phyloP scores from a whole-genome alignment of 768 basidiomycete species.

The Hysterangium stoloniferum region DNA sequence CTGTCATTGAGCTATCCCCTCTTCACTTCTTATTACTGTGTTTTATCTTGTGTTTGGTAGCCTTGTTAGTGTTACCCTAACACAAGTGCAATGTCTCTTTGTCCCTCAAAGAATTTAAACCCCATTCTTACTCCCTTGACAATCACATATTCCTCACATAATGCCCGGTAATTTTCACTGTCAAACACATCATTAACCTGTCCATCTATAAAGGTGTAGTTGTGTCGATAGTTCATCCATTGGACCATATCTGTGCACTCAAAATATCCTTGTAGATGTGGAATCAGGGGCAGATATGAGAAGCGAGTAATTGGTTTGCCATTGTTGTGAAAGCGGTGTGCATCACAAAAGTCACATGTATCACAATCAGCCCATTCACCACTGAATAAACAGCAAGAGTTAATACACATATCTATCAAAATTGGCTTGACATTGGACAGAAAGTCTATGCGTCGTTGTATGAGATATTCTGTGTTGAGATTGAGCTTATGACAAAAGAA shows the following conservation, averaged over 20 bases:
- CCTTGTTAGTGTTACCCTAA: too few species aligned
- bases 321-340: slow-evolving; percentile 18
- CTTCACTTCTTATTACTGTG: too few species aligned
- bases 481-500: slow-evolving; percentile 4
- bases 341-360: slow-evolving; percentile 31
- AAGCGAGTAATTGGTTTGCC: slow-evolving; percentile 24
- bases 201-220: slow-evolving; percentile 17
- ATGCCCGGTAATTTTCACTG: slow-evolving; percentile 22
- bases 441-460: slow-evolving; percentile 18
- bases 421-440: slow-evolving; percentile 28
- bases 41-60: too few species aligned
- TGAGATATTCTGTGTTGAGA: neutral
- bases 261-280: slow-evolving; percentile 25
- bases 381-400: slow-evolving; percentile 33
- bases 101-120: slow-evolving; percentile 30
- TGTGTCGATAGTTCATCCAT: slow-evolving; percentile 23
- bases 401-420: slow-evolving; percentile 34
- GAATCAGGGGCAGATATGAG: slow-evolving; percentile 33
- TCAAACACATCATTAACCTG: slow-evolving; percentile 32
- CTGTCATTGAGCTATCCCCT: too few species aligned
- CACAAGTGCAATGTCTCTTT: slow-evolving; percentile 37
- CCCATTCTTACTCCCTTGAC: slow-evolving; percentile 19
- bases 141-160: slow-evolving; percentile 19
- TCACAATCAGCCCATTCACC: slow-evolving; percentile 23
- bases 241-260: slow-evolving; percentile 17